phyloP scores from a whole-genome alignment of 306 rosid genomes.

The Medicago ruthenica region DNA sequence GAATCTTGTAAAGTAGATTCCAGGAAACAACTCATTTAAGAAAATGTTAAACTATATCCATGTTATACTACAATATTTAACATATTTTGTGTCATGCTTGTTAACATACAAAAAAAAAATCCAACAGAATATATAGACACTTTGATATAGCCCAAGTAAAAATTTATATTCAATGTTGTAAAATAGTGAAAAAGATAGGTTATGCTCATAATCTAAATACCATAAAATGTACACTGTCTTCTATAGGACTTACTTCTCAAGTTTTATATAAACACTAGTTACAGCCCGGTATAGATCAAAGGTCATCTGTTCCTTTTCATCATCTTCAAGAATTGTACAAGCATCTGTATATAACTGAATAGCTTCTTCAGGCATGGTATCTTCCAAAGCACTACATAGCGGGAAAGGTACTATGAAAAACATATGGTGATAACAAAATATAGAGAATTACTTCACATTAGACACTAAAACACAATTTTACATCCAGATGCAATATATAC shows the following conservation, averaged over 20 bases:
- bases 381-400: slow-evolving; percentile 80
- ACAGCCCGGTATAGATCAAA: slow-evolving; percentile 92
- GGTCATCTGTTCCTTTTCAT: slow-evolving; percentile 93
- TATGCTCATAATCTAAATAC: slow-evolving; percentile 24
- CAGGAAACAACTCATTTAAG: not conserved
- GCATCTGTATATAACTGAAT: slow-evolving; percentile 88
- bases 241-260: slow-evolving; percentile 77
- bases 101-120: not conserved
- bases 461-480: slow-evolving; percentile 3
- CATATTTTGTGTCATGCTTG: not conserved
- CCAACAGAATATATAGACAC: not conserved
- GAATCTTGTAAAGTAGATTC: not conserved
- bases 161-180: not conserved
- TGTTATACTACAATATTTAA: not conserved
- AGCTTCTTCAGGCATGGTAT: slow-evolving; percentile 80
- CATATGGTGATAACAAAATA: slow-evolving; percentile 14
- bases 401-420: slow-evolving; percentile 27
- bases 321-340: slow-evolving; percentile 86
- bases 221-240: slow-evolving; percentile 23
- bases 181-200: slow-evolving; percentile 13
- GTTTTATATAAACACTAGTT: slow-evolving; percentile 69
- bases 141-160: not conserved
- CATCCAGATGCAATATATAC: slow-evolving; percentile 17
- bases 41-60: not conserved
- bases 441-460: slow-evolving; percentile 15